These are phyloP conservation scores for Podospora australis DNA, from an alignment of 495 filamentous ascomycete species.

Conservation along the genomic window DNA sequence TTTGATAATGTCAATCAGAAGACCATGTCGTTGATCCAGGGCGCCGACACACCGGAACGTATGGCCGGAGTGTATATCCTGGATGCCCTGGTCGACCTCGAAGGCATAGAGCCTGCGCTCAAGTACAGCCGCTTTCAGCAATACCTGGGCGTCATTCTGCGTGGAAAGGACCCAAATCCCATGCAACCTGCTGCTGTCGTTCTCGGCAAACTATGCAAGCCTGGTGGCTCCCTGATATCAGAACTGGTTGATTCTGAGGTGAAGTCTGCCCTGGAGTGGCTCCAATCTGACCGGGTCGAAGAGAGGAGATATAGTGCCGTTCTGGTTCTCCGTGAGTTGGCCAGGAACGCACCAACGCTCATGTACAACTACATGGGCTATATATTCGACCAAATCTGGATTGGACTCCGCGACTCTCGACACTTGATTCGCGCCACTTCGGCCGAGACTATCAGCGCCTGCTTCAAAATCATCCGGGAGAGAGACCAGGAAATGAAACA, in stretches of 20 bases:
- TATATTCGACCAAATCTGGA: slow-evolving; percentile 92
- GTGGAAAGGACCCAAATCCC: slow-evolving; percentile 79
- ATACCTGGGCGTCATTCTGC: slow-evolving; percentile 77
- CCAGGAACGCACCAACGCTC: slow-evolving; percentile 82
- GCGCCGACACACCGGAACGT: slow-evolving; percentile 76
- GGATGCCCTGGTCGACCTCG: slow-evolving; percentile 88
- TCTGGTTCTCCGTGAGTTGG: slow-evolving; percentile 81
- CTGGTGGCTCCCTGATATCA: slow-evolving; percentile 88
- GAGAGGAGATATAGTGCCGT: slow-evolving; percentile 87
- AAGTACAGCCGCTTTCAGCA: slow-evolving; percentile 91
- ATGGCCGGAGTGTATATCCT: slow-evolving; percentile 89
- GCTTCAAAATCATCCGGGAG: slow-evolving; percentile 87
- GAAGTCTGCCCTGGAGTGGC: slow-evolving; percentile 87
- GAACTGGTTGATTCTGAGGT: slow-evolving; percentile 96
- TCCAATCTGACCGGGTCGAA: slow-evolving; percentile 92
- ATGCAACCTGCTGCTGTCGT: slow-evolving; percentile 84
- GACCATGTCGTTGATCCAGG: slow-evolving; percentile 71
- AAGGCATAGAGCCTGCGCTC: slow-evolving; percentile 85
- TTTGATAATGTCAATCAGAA: slow-evolving; percentile 71
- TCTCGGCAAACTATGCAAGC: slow-evolving; percentile 80
- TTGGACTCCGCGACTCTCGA: slow-evolving; percentile 80
- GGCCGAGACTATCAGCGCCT: slow-evolving; percentile 82
- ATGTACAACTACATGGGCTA: slow-evolving; percentile 87
- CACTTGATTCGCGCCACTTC: slow-evolving; percentile 87
- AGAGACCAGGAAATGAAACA: slow-evolving; percentile 80